Evolutionary conservation across 2,329 filamentous ascomycete species (phyloP), one percentile per base, ranked within the genome.

Genomic region (Pseudopithomyces chartarum): DNA sequence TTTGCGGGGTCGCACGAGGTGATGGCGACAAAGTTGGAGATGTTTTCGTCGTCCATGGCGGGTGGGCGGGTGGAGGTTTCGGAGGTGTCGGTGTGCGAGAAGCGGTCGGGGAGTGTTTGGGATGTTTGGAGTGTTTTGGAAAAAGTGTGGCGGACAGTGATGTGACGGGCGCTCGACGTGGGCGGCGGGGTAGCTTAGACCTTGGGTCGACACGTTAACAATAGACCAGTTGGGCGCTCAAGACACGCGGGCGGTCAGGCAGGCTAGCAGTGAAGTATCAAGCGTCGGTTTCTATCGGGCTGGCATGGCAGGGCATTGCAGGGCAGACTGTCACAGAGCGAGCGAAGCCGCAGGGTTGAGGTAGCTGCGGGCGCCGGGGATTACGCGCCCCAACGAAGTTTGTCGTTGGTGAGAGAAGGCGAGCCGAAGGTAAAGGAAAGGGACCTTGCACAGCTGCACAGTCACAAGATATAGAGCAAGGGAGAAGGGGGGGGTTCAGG

Each of bases 11-110:
- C 86, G 57, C 90, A 86, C 65, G 87, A 89, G 38, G 95, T 98
- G 74, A 99, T 90, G 77, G 84, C 83, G 69, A 87, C 87, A 75
- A 99, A 97, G 69, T 87, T 87, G 61, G 85, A 85, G 65, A 97
- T 85, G 59, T 81, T 78, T 64, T 89, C 87, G 66, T 76, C 74
- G 65, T 75, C 75, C 75, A 77, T 77, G 58, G 26, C 60, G 65
- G 15, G 34, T n/a, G 38, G 38, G 26, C 60, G 65, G 38, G 38
- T 17, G 15, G n/a, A n/a, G n/a, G n/a, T n/a, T 52, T 43, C 33
- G 34, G 26, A 20, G 50, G 26, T 45, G 42, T 36, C 45, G 19
- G 7, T 23, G 32, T 52, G 26, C 26, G 39, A 45, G 19, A 13
- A 19, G 22, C 15, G 39, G 17, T 7, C 39, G 22, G 23, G n/a